Percentiles rank a stretch among this genome's conserved stretches.
Conservation (phyloP, 2,329 filamentous ascomycete species). For the Fusarium poae region DNA sequence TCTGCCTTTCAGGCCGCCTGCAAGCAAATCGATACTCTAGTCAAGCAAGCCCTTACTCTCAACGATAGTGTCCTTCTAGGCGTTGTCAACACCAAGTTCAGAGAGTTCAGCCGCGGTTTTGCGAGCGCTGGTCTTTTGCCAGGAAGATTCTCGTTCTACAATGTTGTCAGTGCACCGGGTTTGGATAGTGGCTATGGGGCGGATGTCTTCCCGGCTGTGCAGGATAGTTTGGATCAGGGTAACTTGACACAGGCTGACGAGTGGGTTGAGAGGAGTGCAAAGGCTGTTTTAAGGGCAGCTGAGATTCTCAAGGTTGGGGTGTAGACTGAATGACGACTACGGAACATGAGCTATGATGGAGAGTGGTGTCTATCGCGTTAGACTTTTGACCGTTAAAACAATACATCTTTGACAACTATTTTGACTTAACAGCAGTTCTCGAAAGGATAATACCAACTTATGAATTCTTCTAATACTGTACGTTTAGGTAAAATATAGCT, state of each 20-base stretch:
- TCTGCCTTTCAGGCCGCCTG: conserved; percentile 16
- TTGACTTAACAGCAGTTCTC: no score
- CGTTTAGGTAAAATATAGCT: no score
- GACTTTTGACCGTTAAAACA: no score
- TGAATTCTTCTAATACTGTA: no score
- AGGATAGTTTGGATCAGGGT: conserved; percentile 37
- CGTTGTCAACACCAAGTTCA: conserved; percentile 24
- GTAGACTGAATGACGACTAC: background rate
- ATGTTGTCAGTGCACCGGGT: conserved; percentile 34
- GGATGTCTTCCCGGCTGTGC: conserved; percentile 40
- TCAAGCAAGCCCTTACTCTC: conserved; percentile 7
- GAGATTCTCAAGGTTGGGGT: conserved; percentile 25
- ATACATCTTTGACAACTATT: no score
- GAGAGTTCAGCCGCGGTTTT: conserved; percentile 27
- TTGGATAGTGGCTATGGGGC: conserved; percentile 37
- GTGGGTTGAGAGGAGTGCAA: conserved; percentile 39
- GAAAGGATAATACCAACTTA: no score
- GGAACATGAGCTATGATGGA: no score
- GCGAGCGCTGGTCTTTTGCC: conserved; percentile 32
- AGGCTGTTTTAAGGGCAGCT: conserved; percentile 33
- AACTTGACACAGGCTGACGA: conserved; percentile 37
- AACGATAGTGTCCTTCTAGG: conserved; percentile 14
- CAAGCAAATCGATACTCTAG: conserved; percentile 10
- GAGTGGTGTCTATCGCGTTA: no score
- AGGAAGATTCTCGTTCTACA: conserved; percentile 29